Conservation (phyloP, 116 monocot species). For the Papilionanthe hybrid region DNA sequence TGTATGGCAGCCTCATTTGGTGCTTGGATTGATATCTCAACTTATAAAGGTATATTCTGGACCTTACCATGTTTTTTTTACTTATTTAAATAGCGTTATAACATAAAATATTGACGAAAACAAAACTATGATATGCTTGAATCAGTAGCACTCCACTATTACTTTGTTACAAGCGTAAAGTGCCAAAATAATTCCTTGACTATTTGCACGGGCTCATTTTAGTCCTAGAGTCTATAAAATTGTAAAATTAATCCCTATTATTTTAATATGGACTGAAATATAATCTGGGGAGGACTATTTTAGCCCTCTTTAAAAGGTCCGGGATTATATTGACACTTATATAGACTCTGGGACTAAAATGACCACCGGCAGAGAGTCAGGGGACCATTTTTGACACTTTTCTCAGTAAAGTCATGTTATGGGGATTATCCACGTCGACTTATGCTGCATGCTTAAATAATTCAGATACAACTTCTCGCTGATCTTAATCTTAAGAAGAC, state of each 20-base stretch:
- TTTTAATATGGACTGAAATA: no score
- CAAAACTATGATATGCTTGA: not conserved
- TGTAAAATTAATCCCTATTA: no score
- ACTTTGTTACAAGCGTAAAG: not conserved
- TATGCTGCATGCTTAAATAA: not conserved
- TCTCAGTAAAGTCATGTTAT: not conserved
- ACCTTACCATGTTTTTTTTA: not conserved
- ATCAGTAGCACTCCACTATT: not conserved
- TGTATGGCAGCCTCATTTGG: constrained; percentile 81
- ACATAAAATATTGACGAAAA: not conserved
- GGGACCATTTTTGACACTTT: no score
- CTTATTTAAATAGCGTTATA: not conserved
- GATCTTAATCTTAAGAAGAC: constrained; percentile 90
- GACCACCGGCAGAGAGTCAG: no score
- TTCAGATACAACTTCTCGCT: constrained; percentile 88
- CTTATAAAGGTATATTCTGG: constrained; percentile 79
- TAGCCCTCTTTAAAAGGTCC: no score
- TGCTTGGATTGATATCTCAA: constrained; percentile 98
- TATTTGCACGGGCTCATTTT: no score
- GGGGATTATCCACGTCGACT: not conserved
- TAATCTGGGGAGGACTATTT: no score
- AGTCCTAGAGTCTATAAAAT: no score
- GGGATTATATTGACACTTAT: no score
- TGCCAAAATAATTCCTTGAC: no score
- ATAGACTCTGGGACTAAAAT: no score